Conservation (phyloP, 108 stramenopile genomes). For the Pelagomonas calceolata region DNA sequence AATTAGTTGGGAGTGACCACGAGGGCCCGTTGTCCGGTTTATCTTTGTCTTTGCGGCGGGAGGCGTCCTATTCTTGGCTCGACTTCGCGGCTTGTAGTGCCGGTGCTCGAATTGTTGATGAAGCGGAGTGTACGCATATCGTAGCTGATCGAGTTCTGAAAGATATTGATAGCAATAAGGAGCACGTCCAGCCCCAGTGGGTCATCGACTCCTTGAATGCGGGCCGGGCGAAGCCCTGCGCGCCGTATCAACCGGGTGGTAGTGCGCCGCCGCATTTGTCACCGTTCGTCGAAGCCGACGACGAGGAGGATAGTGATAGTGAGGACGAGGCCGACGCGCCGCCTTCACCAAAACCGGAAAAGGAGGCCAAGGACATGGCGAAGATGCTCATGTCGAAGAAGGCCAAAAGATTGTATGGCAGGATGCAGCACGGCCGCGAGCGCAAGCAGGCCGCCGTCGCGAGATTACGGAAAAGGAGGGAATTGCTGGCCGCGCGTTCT, state of each 20-base stretch:
- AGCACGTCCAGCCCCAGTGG: constrained; percentile 98
- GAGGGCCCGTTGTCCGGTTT: constrained; percentile 53
- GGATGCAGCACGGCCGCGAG: constrained; percentile 83
- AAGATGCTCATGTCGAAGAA: constrained; percentile 87
- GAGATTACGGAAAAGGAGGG: too few relatives aligned
- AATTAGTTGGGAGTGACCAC: constrained; percentile 13
- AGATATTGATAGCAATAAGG: constrained; percentile 61
- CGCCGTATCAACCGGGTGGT: constrained; percentile 74
- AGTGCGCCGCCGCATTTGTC: constrained; percentile 88
- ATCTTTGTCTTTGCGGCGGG: constrained; percentile 78
- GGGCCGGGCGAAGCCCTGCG: constrained; percentile 69
- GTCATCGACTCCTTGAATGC: constrained; percentile 87
- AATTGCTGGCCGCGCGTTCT: too few relatives aligned
- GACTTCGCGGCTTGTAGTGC: constrained; percentile 78
- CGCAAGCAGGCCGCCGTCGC: too few relatives aligned
- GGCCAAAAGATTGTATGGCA: constrained; percentile 69
- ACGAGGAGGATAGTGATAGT: constrained; percentile 13
- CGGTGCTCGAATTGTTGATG: constrained; percentile 25
- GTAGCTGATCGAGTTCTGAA: constrained; percentile 52
- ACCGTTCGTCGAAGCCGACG: constrained; percentile 78
- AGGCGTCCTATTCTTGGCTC: constrained; percentile 79
- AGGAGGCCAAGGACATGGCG: constrained; percentile 69
- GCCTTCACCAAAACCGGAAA: constrained; percentile 33
- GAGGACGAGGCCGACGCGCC: constrained; percentile 31
- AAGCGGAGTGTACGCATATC: constrained; percentile 76